A percentile compares a stretch with the other conserved stretches of the same genome.
Evolutionary conservation across 139 green algal species (phyloP).

Genomic region (Coelastrella sp.): DNA sequence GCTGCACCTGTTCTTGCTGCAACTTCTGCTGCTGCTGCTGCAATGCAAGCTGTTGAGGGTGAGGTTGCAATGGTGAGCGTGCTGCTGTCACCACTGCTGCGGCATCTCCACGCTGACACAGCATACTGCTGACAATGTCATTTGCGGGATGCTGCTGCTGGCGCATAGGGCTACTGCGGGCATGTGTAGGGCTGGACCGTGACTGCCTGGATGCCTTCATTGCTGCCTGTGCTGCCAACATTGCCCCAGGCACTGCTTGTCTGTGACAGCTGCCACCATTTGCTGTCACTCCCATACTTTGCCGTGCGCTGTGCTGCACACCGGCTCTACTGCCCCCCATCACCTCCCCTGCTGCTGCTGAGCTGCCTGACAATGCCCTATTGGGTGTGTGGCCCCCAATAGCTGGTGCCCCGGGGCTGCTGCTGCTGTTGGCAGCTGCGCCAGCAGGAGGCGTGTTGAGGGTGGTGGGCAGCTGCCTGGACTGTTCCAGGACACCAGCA

Average conservation of each 20-base stretch:
- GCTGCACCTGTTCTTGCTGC: slow-evolving; percentile 37
- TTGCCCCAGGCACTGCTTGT: neutral
- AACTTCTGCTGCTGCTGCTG: neutral
- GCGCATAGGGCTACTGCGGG: neutral
- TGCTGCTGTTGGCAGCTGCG: slow-evolving; percentile 5
- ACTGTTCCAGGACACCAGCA: slow-evolving; percentile 17
- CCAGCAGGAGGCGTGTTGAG: neutral
- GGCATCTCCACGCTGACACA: slow-evolving; percentile 24
- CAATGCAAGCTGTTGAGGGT: neutral
- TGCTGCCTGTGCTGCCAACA: slow-evolving; percentile 28
- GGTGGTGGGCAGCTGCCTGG: neutral
- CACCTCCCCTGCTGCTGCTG: neutral
- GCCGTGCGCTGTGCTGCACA: neutral
- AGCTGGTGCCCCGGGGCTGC: slow-evolving; percentile 11
- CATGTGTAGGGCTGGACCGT: neutral
- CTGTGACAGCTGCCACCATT: neutral
- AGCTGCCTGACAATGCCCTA: neutral
- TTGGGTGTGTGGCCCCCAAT: neutral
- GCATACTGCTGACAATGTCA: neutral
- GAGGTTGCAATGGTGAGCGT: slow-evolving; percentile 22
- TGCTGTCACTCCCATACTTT: neutral
- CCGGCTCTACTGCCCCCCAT: neutral
- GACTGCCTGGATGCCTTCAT: slow-evolving; percentile 1
- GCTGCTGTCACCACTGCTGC: neutral
- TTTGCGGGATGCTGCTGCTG: slow-evolving; percentile 5